Evolutionary conservation across 768 basidiomycete species (phyloP), one percentile per base, ranked within the genome.

Genomic region (Rickenella mellea): DNA sequence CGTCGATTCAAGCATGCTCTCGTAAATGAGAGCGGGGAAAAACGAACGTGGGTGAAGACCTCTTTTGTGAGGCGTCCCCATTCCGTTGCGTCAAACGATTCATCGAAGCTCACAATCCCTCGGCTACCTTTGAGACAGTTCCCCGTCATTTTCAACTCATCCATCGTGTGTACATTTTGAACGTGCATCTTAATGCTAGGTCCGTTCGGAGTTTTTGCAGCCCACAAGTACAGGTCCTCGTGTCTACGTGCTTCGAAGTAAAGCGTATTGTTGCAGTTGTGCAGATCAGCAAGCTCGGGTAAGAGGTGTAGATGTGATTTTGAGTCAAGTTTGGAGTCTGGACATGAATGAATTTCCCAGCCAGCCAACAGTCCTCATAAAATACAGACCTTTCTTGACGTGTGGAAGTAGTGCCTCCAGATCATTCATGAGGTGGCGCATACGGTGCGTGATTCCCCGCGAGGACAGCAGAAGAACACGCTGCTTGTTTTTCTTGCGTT

Each of bases 131-230:
- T 96, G 51, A 99, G 63, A 62, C 96, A 99, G 61, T 99, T 98
- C 25, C 96, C 96, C 6, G 92, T 94, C 93, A 99, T 87, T 68
- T 98, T 98, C 50, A 99, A 71, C 62, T 99, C 96, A 65, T 98
- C 96, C 96, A 98, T 98, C 31, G 96, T 99, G 61, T 99, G 96
- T 42, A 94, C 73, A 57, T 98, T 99, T 64, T 96, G 93, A 12
- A 97, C 94, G 56, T 98, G 96, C 70, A 97, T 74, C 62, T 97
- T 97, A 56, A 93, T 79, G 55, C 87, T 93, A 11, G 96, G 96
- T 8, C 96, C 96, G 55, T 99, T 99, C 17, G 96, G 96, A 27
- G 92, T 88, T 61, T 97, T 93, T 10, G 87, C 80, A 25, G 91
- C 84, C 96, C 96, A 99, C 45, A 98, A 61, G 55, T 98, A 99